These are phyloP conservation scores for Agrostemma githago DNA, from an alignment of 148 eudicot species.

Conservation along the genomic window DNA sequence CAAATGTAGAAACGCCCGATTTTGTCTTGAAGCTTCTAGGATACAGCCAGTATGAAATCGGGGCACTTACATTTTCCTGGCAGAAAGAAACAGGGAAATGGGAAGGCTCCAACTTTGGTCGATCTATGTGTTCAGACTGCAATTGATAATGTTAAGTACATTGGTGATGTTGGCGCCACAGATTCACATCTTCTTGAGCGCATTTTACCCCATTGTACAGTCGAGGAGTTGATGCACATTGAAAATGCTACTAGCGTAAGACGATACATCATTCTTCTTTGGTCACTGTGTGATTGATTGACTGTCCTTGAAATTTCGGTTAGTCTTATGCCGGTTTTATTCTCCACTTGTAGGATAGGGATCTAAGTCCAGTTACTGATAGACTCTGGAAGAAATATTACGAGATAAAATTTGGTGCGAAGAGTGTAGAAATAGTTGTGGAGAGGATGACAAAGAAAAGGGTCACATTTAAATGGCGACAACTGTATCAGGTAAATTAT, in stretches of 20 bases:
- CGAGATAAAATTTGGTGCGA: conserved; percentile 46
- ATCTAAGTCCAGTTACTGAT: conserved; percentile 76
- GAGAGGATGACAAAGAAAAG: conserved; percentile 44
- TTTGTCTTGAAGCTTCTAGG: conserved; percentile 7
- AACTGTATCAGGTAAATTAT: conserved; percentile 58
- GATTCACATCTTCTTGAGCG: conserved; percentile 68
- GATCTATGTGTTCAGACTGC: conserved; percentile 79
- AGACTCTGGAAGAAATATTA: conserved; percentile 80
- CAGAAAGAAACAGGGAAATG: conserved; percentile 24
- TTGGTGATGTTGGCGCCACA: conserved; percentile 79
- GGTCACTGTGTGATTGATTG: neutral
- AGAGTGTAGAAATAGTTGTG: conserved; percentile 34
- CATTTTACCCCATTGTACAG: conserved; percentile 77
- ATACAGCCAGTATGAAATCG: conserved; percentile 30
- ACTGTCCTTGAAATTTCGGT: neutral
- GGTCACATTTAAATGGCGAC: conserved; percentile 56
- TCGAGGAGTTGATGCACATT: conserved; percentile 71
- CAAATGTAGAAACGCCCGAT: neutral
- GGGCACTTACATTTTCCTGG: conserved; percentile 18
- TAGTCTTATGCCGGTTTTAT: neutral
- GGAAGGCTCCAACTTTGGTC: conserved; percentile 57
- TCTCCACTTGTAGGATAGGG: conserved; percentile 58
- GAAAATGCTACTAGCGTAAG: conserved; percentile 77
- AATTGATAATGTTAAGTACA: conserved; percentile 72
- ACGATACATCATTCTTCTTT: conserved; percentile 27